Evolutionary conservation across 176 grass and related monocot species (phyloP).

Genomic region (Themeda triandra): DNA sequence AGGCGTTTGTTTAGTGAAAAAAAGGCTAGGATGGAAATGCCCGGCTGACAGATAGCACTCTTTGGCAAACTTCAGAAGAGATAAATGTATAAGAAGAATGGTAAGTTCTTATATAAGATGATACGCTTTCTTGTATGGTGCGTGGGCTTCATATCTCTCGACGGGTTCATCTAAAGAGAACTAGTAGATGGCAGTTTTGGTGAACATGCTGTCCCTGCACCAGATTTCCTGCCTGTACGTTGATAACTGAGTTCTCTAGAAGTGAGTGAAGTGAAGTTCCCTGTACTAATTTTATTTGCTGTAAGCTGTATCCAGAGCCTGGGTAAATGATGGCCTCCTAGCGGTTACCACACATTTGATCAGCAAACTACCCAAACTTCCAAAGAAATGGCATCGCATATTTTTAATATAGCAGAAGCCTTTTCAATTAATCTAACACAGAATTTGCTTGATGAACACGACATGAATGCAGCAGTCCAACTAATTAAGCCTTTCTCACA

Average conservation of each 20-base stretch:
- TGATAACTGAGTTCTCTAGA: too few relatives aligned
- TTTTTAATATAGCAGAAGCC: neutral
- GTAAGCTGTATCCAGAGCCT: neutral
- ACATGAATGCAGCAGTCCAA: neutral
- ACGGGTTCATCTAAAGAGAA: too few relatives aligned
- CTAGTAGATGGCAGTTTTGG: too few relatives aligned
- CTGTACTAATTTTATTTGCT: too few relatives aligned
- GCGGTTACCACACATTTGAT: neutral
- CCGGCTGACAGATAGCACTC: neutral
- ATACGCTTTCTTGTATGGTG: neutral
- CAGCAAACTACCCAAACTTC: neutral
- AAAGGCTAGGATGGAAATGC: neutral
- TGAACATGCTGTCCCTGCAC: too few relatives aligned
- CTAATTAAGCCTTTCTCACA: neutral
- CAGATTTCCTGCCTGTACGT: too few relatives aligned
- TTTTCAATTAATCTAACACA: neutral
- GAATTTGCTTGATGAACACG: slow-evolving; percentile 7
- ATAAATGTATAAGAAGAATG: neutral
- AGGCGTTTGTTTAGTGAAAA: too few relatives aligned
- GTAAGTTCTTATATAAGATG: too few relatives aligned
- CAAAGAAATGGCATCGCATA: neutral
- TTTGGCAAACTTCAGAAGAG: neutral
- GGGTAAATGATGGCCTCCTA: neutral
- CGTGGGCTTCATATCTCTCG: neutral
- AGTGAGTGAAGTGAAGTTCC: too few relatives aligned